Evolutionary conservation across 2,329 filamentous ascomycete species (phyloP), one percentile per base, ranked within the genome.

Genomic region (Reticulascus tulasneorum): DNA sequence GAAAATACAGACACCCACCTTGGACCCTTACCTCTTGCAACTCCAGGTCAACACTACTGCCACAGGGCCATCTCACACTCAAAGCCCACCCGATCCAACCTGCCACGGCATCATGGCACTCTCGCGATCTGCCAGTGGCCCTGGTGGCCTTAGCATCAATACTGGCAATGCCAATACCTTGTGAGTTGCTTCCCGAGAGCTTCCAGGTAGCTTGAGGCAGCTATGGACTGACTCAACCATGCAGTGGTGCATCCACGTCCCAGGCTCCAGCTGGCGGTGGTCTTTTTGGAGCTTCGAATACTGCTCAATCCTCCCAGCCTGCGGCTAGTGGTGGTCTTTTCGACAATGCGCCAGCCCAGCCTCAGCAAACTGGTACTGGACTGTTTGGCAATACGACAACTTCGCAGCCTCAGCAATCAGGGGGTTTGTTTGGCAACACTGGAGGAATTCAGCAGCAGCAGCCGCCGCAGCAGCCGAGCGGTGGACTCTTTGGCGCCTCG

Each of bases 141-240:
- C 75, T 43, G 73, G 67, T 46, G 75, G 73, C 53, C 67, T 82
- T 46, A 78, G 72, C 52, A 81, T 82, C 60, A 82, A 82, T 60
- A 80, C 77, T 13, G 71, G 69, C 46, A 66, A 73, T 39, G 77
- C 77, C 45, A 81, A 79, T 56, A 58, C 69, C 43, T 71, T 73
- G 72, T 75, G 50, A 56, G 70, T 64, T 28, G 12, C 15, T 35
- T 21, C n/a, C 25, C 19, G 32, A 4, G 20, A 13, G 20, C 33
- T 35, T 28, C 28, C 15, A 7, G 6, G 3, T 7, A 18, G 8
- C n/a, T n/a, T n/a, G n/a, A n/a, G n/a, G n/a, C n/a, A n/a, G n/a
- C n/a, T n/a, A n/a, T n/a, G n/a, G n/a, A n/a, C n/a, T n/a, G n/a
- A n/a, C n/a, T n/a, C n/a, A n/a, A n/a, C n/a, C n/a, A n/a, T n/a